Percentiles rank a stretch among this genome's conserved stretches.
phyloP scores from a whole-genome alignment of 495 filamentous ascomycete species.

The Penicillium desertorum region DNA sequence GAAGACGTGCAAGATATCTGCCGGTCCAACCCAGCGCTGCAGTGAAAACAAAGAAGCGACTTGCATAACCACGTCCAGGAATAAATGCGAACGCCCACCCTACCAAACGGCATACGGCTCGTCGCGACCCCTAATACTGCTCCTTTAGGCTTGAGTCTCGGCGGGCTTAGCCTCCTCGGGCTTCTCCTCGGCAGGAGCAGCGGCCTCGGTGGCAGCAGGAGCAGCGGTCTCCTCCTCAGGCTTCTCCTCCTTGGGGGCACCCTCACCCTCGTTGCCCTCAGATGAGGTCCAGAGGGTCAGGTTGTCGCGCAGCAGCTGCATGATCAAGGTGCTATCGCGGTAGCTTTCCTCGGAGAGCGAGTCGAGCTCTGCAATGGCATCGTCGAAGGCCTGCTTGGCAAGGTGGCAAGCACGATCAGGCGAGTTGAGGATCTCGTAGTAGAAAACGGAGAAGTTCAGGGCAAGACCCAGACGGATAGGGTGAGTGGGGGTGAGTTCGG shows the following conservation, averaged over 20 bases:
- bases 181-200: slow-evolving; percentile 43
- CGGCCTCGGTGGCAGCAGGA: slow-evolving; percentile 41
- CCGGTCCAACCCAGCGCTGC: slow-evolving; percentile 46
- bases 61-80: slow-evolving; percentile 44
- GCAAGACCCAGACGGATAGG: slow-evolving; percentile 98
- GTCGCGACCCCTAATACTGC: slow-evolving; percentile 16
- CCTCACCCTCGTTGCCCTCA: slow-evolving; percentile 81
- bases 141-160: slow-evolving; percentile 40
- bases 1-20: slow-evolving; percentile 43
- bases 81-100: slow-evolving; percentile 42
- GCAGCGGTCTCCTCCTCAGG: slow-evolving; percentile 56
- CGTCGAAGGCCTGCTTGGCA: slow-evolving; percentile 98
- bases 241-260: slow-evolving; percentile 63
- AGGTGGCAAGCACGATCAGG: slow-evolving; percentile 98
- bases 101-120: slow-evolving; percentile 27
- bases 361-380: slow-evolving; percentile 98
- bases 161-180: slow-evolving; percentile 46
- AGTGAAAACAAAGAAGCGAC: slow-evolving; percentile 41
- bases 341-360: slow-evolving; percentile 98
- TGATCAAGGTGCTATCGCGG: slow-evolving; percentile 99
- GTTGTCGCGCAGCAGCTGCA: slow-evolving; percentile 99
- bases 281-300: slow-evolving; percentile 99
- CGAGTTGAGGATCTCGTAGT: slow-evolving; percentile 99
- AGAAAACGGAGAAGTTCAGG: slow-evolving; percentile 99
- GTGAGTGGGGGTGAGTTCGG: slow-evolving; percentile 95